Base-by-base conservation (phyloP, 1,284 basidiomycete genomes). In the Coniophora puteana region DNA sequence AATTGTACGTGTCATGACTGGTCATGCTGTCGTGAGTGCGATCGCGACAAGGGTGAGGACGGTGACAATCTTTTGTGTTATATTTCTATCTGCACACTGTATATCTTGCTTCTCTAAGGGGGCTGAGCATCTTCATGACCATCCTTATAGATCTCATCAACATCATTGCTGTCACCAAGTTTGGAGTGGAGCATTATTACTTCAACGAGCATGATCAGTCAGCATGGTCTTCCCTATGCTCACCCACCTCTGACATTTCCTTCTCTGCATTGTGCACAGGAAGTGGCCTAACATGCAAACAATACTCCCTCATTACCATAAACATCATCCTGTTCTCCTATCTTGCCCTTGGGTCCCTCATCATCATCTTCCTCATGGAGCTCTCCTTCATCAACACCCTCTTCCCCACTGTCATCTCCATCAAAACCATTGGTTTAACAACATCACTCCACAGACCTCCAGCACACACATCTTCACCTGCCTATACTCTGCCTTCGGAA, bases 361-460 rank as follows among this genome's bases (percentile, higher is more conserved):
- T 75, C 47, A 76, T 77, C 59, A 71, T 76, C 8, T 66, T 79
- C 41, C 64, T 89, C n/a, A 63, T 85, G 28, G 41, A 69, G 4
- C 69, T 83, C 27, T 59, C 66, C 18, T 89, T 86, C 59, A 75
- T 89, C 53, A 69, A 88, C 51, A 80, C 76, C 1, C 62, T 86
- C 24, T 86, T 83, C 54, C 85, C 85, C 54, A 79, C 81, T 4
- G 67, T 86, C 20, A 78, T 80, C 5, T 74, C 82, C 4, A 80
- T 88, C 38, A 77, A 85, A 55, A 84, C 83, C 2, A 78, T 91
- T 26, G 89, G 89, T 89, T 91, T 52, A 89, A 89, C 8, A 88
- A 92, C 55, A 80, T 90, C 33, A 59, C 67, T 4, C 83, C 86
- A 0, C 42, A 42, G 5, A 65, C 64, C 1, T 61, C 72, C 2